Evolutionary conservation across 2,329 filamentous ascomycete genomes (phyloP).

Genomic region (Basipetospora chlamydospora): DNA sequence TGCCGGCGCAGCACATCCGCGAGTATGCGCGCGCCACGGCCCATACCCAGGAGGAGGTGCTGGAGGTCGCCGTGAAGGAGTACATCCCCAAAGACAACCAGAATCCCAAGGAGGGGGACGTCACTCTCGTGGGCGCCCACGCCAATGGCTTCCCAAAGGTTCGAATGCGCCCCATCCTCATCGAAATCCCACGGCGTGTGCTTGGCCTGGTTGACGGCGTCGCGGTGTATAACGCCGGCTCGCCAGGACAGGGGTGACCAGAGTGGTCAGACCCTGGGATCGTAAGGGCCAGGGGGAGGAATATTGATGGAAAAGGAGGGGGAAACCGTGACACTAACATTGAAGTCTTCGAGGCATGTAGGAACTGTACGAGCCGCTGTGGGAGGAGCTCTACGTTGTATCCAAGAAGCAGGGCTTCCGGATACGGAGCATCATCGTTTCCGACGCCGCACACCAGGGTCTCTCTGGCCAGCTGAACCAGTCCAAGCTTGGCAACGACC

Average conservation of each 20-base stretch:
- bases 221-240: no score
- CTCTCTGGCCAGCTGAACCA: constrained; percentile 68
- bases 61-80: constrained; percentile 70
- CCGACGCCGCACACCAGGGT: constrained; percentile 78
- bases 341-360: no score
- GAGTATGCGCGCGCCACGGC: constrained; percentile 65
- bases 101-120: constrained; percentile 53
- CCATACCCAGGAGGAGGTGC: constrained; percentile 56
- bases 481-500: constrained; percentile 64
- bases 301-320: background rate
- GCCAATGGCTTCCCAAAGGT: constrained; percentile 91
- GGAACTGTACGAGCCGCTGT: constrained; percentile 87
- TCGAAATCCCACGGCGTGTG: no score
- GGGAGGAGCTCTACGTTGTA: constrained; percentile 60
- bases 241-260: no score
- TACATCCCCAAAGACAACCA: constrained; percentile 66
- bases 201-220: no score
- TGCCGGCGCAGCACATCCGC: constrained; percentile 65
- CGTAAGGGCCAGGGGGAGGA: no score
- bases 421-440: constrained; percentile 77
- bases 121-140: constrained; percentile 77
- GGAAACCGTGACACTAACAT: background rate
- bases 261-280: no score
- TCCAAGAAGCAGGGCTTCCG: constrained; percentile 43
- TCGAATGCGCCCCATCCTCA: background rate